Evolutionary conservation across 768 basidiomycete species (phyloP).

Genomic region (Leccinellum luteum): DNA sequence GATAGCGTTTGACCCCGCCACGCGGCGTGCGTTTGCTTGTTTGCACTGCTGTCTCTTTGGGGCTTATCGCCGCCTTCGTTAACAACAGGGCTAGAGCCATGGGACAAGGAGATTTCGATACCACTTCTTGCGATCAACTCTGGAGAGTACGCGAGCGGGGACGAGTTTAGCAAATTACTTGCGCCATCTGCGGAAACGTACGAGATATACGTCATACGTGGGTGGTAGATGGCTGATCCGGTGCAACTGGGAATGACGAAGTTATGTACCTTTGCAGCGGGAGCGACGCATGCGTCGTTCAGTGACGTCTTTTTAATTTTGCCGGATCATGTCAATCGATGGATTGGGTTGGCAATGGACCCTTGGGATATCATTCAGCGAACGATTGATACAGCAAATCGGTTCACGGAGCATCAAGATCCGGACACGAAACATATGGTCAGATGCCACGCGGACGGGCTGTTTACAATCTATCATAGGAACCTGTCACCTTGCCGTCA

Average conservation of each 20-base stretch:
- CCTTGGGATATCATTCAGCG: constrained; percentile 17
- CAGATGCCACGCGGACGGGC: neutral
- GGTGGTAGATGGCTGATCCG: neutral
- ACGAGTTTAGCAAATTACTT: constrained; percentile 34
- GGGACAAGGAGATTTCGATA: constrained; percentile 23
- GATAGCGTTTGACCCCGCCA: constrained; percentile 30
- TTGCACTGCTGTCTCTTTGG: constrained; percentile 14
- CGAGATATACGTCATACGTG: constrained; percentile 14
- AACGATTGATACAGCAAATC: constrained; percentile 19
- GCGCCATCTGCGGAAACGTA: constrained; percentile 12
- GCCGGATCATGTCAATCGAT: constrained; percentile 27
- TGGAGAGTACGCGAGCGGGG: constrained; percentile 38
- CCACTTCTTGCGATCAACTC: constrained; percentile 42
- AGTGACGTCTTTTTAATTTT: constrained; percentile 36
- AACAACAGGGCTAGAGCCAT: constrained; percentile 26
- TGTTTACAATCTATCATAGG: neutral
- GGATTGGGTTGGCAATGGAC: constrained; percentile 22
- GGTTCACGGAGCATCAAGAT: constrained; percentile 18
- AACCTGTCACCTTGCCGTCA: neutral
- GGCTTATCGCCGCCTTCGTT: constrained; percentile 6
- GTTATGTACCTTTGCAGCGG: constrained; percentile 12
- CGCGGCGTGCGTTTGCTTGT: constrained; percentile 18
- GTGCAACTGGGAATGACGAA: neutral
- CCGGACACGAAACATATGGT: neutral
- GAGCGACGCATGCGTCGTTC: constrained; percentile 34